Evolutionary conservation across 2,329 filamentous ascomycete genomes (phyloP).

Genomic region (Kalmusia sp.): DNA sequence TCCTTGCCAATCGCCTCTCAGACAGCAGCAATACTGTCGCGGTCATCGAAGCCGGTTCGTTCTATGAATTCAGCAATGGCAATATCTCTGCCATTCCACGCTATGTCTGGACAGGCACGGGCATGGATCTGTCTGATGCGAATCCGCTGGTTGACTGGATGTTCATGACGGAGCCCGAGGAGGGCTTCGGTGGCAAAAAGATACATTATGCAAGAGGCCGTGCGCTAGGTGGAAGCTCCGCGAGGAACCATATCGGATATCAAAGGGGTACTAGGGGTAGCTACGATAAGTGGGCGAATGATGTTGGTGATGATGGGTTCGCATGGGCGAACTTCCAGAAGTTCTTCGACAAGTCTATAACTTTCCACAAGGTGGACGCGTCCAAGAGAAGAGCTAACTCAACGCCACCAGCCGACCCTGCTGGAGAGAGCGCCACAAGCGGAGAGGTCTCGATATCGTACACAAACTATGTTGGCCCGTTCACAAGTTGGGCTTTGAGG

Average conservation of each 20-base stretch:
- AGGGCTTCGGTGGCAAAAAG: slow-evolving; percentile 9
- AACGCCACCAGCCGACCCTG: slow-evolving; percentile 27
- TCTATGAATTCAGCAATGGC: slow-evolving; percentile 34
- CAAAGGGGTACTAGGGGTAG: slow-evolving; percentile 11
- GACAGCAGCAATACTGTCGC: slow-evolving; percentile 22
- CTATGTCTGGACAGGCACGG: slow-evolving; percentile 17
- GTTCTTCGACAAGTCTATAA: slow-evolving; percentile 34
- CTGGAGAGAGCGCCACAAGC: slow-evolving; percentile 8
- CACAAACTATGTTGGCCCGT: slow-evolving; percentile 19
- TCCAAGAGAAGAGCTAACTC: slow-evolving; percentile 30
- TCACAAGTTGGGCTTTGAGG: slow-evolving; percentile 20
- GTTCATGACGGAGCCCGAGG: slow-evolving; percentile 28
- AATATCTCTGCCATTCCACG: slow-evolving; percentile 29
- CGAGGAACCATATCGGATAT: background rate
- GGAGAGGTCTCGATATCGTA: slow-evolving; percentile 30
- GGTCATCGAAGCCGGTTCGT: slow-evolving; percentile 36
- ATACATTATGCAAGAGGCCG: slow-evolving; percentile 23
- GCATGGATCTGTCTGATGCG: slow-evolving; percentile 18
- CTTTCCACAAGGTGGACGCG: slow-evolving; percentile 28
- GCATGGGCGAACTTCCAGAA: slow-evolving; percentile 28
- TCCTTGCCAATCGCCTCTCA: slow-evolving; percentile 28
- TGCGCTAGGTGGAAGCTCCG: background rate
- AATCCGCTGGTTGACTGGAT: slow-evolving; percentile 36
- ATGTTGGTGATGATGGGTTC: slow-evolving; percentile 29
- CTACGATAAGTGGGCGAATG: slow-evolving; percentile 30